Evolutionary conservation across 108 stramenopile species (phyloP), one percentile per base, ranked within the genome.

Genomic region (Skeletonema tropicum): DNA sequence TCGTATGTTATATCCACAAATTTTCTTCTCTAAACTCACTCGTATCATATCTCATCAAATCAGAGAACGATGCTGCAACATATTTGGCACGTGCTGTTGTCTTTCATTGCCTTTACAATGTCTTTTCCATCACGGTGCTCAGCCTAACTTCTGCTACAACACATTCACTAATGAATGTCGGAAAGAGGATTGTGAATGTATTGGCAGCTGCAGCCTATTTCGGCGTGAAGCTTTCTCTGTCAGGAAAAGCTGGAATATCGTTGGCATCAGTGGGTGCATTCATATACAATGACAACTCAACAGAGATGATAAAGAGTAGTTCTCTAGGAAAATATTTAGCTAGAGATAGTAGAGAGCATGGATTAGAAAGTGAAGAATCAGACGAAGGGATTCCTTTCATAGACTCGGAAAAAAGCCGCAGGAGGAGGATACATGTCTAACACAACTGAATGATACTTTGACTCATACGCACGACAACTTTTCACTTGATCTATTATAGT

Each of bases 101-200:
- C 0, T 88, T 66, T 49, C 88, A 88, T 58, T 69, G 75, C n/a
- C 45, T 88, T 14, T 88, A 88, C 80, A 88, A 88, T 57, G 42
- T 85, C 8, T 31, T 62, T 14, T 88, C 88, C 45, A 82, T 88
- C 30, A 82, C 76, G 8, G 75, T 80, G 1, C 66, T 88, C 15
- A 59, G 69, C 11, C 61, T 84, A 15, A 60, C 57, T 13, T 86
- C 88, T 15, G 85, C 88, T 33, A 60, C 71, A 38, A 75, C 80
- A 13, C 88, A 88, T 63, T 86, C 85, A 38, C 60, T 88, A 6
- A 68, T 86, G 21, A 88, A 88, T 66, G 88, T 80, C 23, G 87
- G 85, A 1, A 87, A 88, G 45, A 74, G 87, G 5, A 71, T 88
- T 6, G 63, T 74, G 25, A 67, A 77, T 21, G 78, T 87, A 21